These are phyloP conservation scores for Wickerhamiella hasegawae DNA, from an alignment of 805 yeast species.

Conservation along the genomic window DNA sequence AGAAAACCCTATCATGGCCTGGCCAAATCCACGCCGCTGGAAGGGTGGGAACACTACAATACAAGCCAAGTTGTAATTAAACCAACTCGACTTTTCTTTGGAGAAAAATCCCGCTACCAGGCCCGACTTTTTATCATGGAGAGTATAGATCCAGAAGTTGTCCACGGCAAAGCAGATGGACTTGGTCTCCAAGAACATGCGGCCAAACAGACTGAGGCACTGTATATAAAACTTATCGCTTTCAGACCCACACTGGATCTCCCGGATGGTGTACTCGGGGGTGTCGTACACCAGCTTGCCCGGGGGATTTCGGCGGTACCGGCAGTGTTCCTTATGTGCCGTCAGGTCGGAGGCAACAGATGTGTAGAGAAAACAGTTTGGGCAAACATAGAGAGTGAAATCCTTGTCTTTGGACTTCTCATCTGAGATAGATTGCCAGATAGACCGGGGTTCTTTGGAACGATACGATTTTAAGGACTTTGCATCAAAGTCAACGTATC, in stretches of 20 bases:
- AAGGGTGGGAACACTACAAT: conserved; percentile 85
- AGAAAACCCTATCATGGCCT: conserved; percentile 66
- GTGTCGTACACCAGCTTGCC: conserved; percentile 62
- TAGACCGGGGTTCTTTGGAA: conserved; percentile 11
- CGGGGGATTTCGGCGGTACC: conserved; percentile 21
- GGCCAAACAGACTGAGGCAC: conserved; percentile 68
- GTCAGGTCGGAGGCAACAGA: conserved; percentile 29
- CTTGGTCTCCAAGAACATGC: conserved; percentile 77
- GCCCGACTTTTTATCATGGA: conserved; percentile 16
- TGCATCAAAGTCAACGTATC: conserved; percentile 38
- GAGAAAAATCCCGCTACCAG: conserved; percentile 84
- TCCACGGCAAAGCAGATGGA: conserved; percentile 71
- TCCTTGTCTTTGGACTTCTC: conserved; percentile 32
- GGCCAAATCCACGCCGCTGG: conserved; percentile 65
- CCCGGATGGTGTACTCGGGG: conserved; percentile 38
- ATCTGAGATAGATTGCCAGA: conserved; percentile 18
- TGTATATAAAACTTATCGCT: conserved; percentile 47
- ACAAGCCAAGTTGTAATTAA: conserved; percentile 77
- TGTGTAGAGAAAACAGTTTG: conserved; percentile 71
- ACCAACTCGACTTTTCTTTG: conserved; percentile 62
- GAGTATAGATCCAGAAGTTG: conserved; percentile 61
- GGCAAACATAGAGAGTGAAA: conserved; percentile 47
- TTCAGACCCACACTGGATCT: conserved; percentile 50
- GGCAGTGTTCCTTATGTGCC: conserved; percentile 28
- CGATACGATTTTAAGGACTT: conserved; percentile 14